phyloP scores from a whole-genome alignment of 2,329 filamentous ascomycete genomes.

The Phaeomoniella chlamydospora region DNA sequence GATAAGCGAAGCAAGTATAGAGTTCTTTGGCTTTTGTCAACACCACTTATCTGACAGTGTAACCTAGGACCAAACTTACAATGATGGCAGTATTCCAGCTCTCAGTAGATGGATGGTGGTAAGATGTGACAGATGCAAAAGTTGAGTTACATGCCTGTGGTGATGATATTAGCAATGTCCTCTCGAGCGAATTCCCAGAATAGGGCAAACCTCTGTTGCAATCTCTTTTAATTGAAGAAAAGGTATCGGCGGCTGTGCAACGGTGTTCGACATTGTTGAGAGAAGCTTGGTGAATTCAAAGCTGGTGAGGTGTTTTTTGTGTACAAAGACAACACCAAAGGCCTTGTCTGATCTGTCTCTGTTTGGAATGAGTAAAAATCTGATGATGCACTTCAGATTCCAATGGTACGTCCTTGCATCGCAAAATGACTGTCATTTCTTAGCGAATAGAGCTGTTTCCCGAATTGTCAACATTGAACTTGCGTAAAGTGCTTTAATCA shows the following conservation, averaged over 20 bases:
- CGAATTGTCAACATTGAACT: neutral
- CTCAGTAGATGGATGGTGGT: slow-evolving; percentile 75
- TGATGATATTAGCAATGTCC: neutral
- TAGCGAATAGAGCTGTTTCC: no score
- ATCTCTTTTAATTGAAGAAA: slow-evolving; percentile 59
- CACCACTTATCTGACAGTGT: slow-evolving; percentile 2
- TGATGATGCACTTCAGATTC: no score
- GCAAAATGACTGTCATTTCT: no score
- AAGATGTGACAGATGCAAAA: slow-evolving; percentile 59
- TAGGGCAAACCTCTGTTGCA: slow-evolving; percentile 55
- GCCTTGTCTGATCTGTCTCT: no score
- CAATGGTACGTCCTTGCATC: no score
- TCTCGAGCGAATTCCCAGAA: neutral
- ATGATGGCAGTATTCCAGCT: slow-evolving; percentile 90
- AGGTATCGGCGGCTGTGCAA: neutral
- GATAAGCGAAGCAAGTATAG: slow-evolving; percentile 25
- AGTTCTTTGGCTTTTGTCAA: slow-evolving; percentile 15
- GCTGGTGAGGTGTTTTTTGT: no score
- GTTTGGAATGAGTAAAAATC: no score
- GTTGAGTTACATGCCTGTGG: slow-evolving; percentile 69
- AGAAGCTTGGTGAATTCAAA: no score
- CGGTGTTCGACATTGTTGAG: no score
- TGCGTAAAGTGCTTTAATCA: no score
- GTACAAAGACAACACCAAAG: no score
- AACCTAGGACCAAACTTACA: slow-evolving; percentile 36